These are phyloP conservation scores for Clonostachys rosea DNA, from an alignment of 2,329 filamentous ascomycete genomes.

Conservation along the genomic window DNA sequence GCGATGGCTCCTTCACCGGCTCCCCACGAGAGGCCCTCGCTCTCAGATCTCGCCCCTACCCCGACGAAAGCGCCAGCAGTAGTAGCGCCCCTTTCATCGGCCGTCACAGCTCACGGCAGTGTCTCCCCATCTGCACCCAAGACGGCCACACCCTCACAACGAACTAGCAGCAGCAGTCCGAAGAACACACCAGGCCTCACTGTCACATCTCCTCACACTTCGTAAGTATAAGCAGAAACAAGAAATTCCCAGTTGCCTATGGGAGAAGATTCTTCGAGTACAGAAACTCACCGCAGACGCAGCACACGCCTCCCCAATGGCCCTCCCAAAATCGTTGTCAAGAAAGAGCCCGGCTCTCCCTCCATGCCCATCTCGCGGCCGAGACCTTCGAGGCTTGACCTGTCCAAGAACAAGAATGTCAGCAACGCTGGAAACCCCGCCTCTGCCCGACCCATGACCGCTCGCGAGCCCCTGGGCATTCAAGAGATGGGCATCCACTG, in stretches of 20 bases:
- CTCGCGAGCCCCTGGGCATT: conserved; percentile 74
- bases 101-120: conserved; percentile 21
- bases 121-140: conserved; percentile 13
- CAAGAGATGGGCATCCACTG: conserved; percentile 93
- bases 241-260: conserved; percentile 1
- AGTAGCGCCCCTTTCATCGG: no score
- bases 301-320: conserved; percentile 46
- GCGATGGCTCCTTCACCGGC: conserved; percentile 66
- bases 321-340: conserved; percentile 81
- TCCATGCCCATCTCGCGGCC: conserved; percentile 70
- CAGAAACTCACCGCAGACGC: no score
- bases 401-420: conserved; percentile 56
- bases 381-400: conserved; percentile 71
- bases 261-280: no score
- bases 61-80: conserved; percentile 18
- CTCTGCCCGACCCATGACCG: conserved; percentile 72
- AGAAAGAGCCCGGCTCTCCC: conserved; percentile 92
- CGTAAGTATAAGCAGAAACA: conserved; percentile 38
- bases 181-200: conserved; percentile 43
- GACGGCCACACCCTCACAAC: conserved; percentile 36
- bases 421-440: conserved; percentile 47
- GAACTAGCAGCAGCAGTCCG: conserved; percentile 51
- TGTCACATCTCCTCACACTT: conserved; percentile 40
- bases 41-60: conserved; percentile 39
- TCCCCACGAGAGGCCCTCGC: conserved; percentile 59